Evolutionary conservation across 176 grass and related monocot species (phyloP).

Genomic region (Zoysia japonica): DNA sequence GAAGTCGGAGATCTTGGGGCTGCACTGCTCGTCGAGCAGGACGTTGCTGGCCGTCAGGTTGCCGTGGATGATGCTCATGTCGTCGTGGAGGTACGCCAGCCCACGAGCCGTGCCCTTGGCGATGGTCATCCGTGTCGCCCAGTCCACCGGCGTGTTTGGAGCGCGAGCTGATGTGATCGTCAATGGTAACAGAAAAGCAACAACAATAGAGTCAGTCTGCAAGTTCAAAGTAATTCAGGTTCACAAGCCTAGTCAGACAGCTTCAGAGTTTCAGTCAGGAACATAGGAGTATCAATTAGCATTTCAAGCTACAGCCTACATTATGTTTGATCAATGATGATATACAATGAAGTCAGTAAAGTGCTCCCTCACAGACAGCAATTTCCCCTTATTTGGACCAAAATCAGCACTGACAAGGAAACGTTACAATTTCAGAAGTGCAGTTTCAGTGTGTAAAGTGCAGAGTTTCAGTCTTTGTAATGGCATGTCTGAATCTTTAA

Average conservation of each 20-base stretch:
- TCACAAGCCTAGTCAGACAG: not conserved
- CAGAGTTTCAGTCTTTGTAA: too few relatives aligned
- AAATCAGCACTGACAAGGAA: too few relatives aligned
- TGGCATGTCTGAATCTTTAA: too few relatives aligned
- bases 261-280: not conserved
- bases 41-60: slow-evolving; percentile 80
- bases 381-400: not conserved
- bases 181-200: not conserved
- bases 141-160: slow-evolving; percentile 47
- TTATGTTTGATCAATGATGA: not conserved
- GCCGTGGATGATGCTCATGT: slow-evolving; percentile 62
- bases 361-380: not conserved
- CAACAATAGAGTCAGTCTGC: not conserved
- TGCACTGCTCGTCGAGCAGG: slow-evolving; percentile 56
- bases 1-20: slow-evolving; percentile 67
- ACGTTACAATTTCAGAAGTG: too few relatives aligned
- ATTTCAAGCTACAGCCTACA: too few relatives aligned
- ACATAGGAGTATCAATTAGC: not conserved
- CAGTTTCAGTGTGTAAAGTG: too few relatives aligned
- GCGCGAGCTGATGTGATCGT: slow-evolving; percentile 15
- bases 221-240: slow-evolving; percentile 22
- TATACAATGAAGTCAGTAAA: too few relatives aligned
- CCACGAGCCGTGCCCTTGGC: slow-evolving; percentile 71
- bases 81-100: slow-evolving; percentile 64
- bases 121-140: slow-evolving; percentile 59